Evolutionary conservation across 768 basidiomycete species (phyloP).

Genomic region (Suillus subluteus): DNA sequence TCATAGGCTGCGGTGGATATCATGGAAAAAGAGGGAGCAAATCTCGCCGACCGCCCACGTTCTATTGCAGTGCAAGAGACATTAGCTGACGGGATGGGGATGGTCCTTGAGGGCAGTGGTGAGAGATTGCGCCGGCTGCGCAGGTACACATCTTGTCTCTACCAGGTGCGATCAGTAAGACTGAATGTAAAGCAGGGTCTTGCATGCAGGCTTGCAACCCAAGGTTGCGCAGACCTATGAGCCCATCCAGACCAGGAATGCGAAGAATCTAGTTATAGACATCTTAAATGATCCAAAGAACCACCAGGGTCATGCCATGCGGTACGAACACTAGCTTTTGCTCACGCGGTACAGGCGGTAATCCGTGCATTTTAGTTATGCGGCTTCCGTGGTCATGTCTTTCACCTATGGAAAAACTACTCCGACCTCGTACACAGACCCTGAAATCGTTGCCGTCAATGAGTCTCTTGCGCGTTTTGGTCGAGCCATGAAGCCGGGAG

Average conservation of each 20-base stretch:
- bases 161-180: background rate
- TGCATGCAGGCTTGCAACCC: background rate
- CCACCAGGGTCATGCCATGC: background rate
- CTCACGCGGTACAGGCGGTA: background rate
- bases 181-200: background rate
- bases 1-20: slow-evolving; percentile 46
- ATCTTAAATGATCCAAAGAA: background rate
- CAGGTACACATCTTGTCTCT: background rate
- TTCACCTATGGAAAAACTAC: slow-evolving; percentile 13
- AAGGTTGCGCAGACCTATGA: background rate
- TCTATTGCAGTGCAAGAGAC: slow-evolving; percentile 38
- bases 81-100: slow-evolving; percentile 37
- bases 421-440: slow-evolving; percentile 40
- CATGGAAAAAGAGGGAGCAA: slow-evolving; percentile 42
- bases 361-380: background rate
- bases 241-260: background rate
- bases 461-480: slow-evolving; percentile 30
- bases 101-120: slow-evolving; percentile 29
- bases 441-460: slow-evolving; percentile 36
- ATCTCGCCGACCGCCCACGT: slow-evolving; percentile 40
- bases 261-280: background rate
- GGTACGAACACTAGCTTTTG: background rate
- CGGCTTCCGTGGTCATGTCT: background rate
- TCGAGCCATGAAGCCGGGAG: slow-evolving; percentile 24
- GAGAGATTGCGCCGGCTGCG: slow-evolving; percentile 33